Evolutionary conservation across 352 stramenopile species (phyloP).

Genomic region (Phytophthora uliginosa): DNA sequence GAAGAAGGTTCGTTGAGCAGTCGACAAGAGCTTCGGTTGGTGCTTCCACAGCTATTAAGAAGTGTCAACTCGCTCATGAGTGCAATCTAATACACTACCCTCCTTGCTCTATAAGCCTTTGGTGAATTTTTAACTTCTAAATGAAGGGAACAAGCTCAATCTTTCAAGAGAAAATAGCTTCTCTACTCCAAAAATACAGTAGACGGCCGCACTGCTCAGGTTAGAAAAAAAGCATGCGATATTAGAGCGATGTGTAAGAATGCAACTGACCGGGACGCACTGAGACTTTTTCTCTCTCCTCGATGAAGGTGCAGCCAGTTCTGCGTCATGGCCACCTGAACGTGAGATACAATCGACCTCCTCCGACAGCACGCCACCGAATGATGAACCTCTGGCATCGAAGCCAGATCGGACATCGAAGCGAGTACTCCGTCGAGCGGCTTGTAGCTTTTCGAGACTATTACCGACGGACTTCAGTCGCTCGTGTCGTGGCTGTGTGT

Average conservation of each 20-base stretch:
- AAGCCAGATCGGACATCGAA: conserved; percentile 20
- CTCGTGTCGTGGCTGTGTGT: conserved; percentile 11
- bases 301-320: background rate
- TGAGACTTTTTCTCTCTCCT: background rate
- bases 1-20: conserved; percentile 8
- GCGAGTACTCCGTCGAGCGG: conserved; percentile 18
- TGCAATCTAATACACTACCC: conserved; percentile 29
- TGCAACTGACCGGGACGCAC: background rate
- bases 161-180: background rate
- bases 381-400: conserved; percentile 1
- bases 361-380: background rate
- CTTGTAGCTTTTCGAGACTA: conserved; percentile 19
- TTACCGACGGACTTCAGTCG: background rate
- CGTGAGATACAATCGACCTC: background rate
- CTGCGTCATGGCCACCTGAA: background rate
- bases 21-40: conserved; percentile 48
- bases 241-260: too few relatives aligned
- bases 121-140: background rate
- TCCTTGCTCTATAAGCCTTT: background rate
- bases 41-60: conserved; percentile 56
- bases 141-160: background rate
- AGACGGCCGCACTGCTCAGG: background rate
- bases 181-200: background rate
- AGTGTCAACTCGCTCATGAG: conserved; percentile 30
- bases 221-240: background rate